Evolutionary conservation across 495 filamentous ascomycete genomes (phyloP), one percentile per base, ranked within the genome.

Genomic region (Aspergillus biplanus): DNA sequence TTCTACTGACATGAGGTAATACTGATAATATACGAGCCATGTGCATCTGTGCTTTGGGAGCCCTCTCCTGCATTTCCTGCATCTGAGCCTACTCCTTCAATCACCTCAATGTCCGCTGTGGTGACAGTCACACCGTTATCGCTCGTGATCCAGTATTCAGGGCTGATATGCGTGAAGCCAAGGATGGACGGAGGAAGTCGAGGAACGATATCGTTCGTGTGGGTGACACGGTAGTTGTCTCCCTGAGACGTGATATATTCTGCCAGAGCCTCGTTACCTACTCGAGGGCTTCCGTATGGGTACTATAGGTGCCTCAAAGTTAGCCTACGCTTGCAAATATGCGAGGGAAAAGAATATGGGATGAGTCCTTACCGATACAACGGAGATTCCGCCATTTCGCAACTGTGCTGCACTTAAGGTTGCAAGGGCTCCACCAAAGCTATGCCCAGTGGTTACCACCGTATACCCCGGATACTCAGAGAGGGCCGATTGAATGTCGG

Each of bases 251-350:
- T 82, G 69, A 92, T 78, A 66, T 83, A 88, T 31, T 73, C 66
- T 39, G 80, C 83, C 64, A 91, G 75, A 15, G 76, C 80, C 7
- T 64, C 27, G 64, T 87, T 87, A 54, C 89, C 90, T 6, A 90
- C 82, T 33, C 87, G 87, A 4, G 90, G 90, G 33, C 83, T 77
- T 62, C 88, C 90, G 70, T 84, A 92, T 6, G 85, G 87, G 72
- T 89, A 90, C 72, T 89, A 56, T 33, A 33, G 15, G 9, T 37
- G 15, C 6, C 0, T 16, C 16, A 15, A 55, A 31, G 21, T 71
- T 61, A 71, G 63, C 49, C 39, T 48, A 27, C 21, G 21, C 1
- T 27, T 27, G 21, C 21, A 27, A 27, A 27, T 27, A 27, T 27
- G 21, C 21, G 21, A 27, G 21, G 21, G 1, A 27, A 27, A 27